Base-by-base conservation (phyloP, 2,329 filamentous ascomycete genomes). In the Diaporthe ampelina region DNA sequence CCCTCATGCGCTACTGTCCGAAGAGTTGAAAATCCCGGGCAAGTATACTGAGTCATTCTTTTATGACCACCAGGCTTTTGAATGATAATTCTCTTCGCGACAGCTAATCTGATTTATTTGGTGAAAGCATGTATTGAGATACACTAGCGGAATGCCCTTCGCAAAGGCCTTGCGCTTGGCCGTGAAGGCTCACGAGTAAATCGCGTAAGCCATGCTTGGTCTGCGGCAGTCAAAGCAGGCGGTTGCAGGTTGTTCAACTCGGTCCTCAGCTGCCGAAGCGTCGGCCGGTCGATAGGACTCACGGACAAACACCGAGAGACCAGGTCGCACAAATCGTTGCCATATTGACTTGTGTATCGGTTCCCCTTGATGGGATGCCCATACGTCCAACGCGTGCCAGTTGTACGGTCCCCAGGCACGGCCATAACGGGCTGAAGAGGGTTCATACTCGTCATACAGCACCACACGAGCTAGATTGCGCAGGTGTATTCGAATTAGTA, bases 211-310 rank as follows among this genome's bases (percentile, higher is more conserved):
- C 45, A 48, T 7, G 45, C 19, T 21, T 9, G 45, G 45, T 48
- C 45, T 21, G 17, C 45, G 2, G 17, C 19, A n/a, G 45, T 48
- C 19, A 48, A 21, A 1, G 21, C 7, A 9, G 45, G 45, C 2
- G 67, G 67, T 19, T 7, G 19, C 19, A 50, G 19, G 24, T 57
- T 48, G 11, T 70, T 11, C 52, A 70, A 11, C 1, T 17, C 3
- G 8, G 10, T 13, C n/a, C n/a, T 37, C 11, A 70, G 37, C 37
- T 70, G 52, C 15, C 17, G 17, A 29, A 70, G 21, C 19, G 52
- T 11, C 24, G 52, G 67, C 24, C 67, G 35, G 37, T 70, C 67
- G 24, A 48, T 35, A 10, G 67, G 67, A 26, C 21, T 58, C 11
- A 48, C 52, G 4, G 56, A n/a, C 52, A 70, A 10, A 21, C 67